These are phyloP conservation scores for Nitzschia sp. DNA, from an alignment of 108 stramenopile species.

Conservation along the genomic window DNA sequence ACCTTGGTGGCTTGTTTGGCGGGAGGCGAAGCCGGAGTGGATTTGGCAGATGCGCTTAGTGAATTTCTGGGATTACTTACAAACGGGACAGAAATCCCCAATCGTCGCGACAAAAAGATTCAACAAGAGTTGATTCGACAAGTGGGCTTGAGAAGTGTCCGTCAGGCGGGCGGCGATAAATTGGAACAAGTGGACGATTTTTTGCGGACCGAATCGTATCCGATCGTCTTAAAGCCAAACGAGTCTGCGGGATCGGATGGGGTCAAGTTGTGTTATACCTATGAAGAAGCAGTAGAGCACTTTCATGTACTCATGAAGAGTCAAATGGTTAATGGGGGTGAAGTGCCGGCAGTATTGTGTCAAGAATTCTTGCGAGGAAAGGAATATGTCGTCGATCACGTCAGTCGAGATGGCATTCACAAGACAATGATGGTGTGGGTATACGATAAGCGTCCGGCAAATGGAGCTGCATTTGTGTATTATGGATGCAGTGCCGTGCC, in stretches of 20 bases:
- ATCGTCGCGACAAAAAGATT: slow-evolving; percentile 83
- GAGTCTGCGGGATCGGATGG: slow-evolving; percentile 90
- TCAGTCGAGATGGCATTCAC: slow-evolving; percentile 73
- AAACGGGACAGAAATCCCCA: slow-evolving; percentile 71
- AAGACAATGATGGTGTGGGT: slow-evolving; percentile 88
- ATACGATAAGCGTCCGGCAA: slow-evolving; percentile 82
- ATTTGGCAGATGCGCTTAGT: slow-evolving; percentile 67
- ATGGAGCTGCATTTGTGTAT: slow-evolving; percentile 86
- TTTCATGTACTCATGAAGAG: slow-evolving; percentile 53
- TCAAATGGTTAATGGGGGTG: slow-evolving; percentile 57
- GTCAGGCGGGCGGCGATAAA: slow-evolving; percentile 79
- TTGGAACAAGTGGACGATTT: slow-evolving; percentile 80
- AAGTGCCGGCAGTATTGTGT: slow-evolving; percentile 35
- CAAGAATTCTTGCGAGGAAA: slow-evolving; percentile 61
- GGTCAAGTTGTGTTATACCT: slow-evolving; percentile 53
- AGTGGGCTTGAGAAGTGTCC: slow-evolving; percentile 76
- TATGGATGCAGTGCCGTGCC: slow-evolving; percentile 62
- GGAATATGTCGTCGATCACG: slow-evolving; percentile 82
- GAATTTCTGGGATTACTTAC: slow-evolving; percentile 65
- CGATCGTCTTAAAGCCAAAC: slow-evolving; percentile 91
- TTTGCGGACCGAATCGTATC: slow-evolving; percentile 60
- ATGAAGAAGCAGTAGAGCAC: slow-evolving; percentile 57
- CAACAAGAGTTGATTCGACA: slow-evolving; percentile 80
- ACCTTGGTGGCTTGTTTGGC: slow-evolving; percentile 61
- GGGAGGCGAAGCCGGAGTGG: slow-evolving; percentile 87